These are phyloP conservation scores for Chlorella vulgaris DNA, from an alignment of 139 green algal genomes.

Conservation along the genomic window DNA sequence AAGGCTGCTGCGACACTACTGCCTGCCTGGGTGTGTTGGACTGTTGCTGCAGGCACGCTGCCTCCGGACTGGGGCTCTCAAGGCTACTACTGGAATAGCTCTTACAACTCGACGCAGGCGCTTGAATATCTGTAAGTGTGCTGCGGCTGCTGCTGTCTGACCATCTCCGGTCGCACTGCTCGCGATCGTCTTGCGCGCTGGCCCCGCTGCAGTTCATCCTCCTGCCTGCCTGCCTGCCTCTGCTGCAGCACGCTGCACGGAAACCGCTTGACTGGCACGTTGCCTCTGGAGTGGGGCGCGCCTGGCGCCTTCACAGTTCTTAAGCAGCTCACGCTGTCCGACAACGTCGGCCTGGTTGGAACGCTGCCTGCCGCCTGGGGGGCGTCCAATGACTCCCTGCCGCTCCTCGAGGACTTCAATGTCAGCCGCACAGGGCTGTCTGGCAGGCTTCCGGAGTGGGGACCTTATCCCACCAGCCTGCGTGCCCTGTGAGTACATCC, in stretches of 20 bases:
- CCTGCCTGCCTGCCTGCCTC: neutral
- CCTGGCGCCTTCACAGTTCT: slow-evolving; percentile 9
- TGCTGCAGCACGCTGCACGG: slow-evolving; percentile 16
- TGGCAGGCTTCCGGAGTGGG: slow-evolving; percentile 19
- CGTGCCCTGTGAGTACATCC: slow-evolving; percentile 14
- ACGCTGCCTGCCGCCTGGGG: slow-evolving; percentile 12
- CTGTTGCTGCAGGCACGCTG: slow-evolving; percentile 30
- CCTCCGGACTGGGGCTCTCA: slow-evolving; percentile 32
- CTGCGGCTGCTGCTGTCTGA: neutral
- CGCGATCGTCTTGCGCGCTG: too few species aligned
- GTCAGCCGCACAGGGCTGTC: neutral
- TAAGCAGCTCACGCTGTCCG: slow-evolving; percentile 16
- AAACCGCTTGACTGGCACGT: slow-evolving; percentile 18
- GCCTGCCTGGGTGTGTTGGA: neutral
- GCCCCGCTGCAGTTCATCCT: neutral
- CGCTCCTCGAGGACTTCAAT: slow-evolving; percentile 12
- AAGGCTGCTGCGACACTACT: neutral
- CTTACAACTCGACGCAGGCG: slow-evolving; percentile 17
- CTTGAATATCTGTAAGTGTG: slow-evolving; percentile 16
- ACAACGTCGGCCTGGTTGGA: slow-evolving; percentile 8
- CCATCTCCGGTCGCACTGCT: too few species aligned
- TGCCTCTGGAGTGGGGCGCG: slow-evolving; percentile 14
- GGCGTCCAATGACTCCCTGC: neutral
- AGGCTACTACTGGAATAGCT: slow-evolving; percentile 10
- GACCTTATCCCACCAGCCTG: neutral